Conservation (phyloP, 2,329 filamentous ascomycete genomes). For the Colletotrichum liaoningense region DNA sequence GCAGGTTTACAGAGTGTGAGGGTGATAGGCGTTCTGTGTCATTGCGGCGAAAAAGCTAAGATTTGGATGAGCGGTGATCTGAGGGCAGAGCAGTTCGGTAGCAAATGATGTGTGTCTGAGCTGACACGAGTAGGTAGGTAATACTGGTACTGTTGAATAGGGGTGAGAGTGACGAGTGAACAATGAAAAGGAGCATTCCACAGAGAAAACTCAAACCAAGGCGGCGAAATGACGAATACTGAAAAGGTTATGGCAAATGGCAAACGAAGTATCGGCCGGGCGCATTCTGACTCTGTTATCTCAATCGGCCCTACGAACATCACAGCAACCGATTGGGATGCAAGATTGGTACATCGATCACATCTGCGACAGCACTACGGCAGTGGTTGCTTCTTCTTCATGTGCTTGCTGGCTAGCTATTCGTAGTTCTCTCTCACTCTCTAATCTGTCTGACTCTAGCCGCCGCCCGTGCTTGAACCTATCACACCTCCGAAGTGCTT, state of each 20-base stretch:
- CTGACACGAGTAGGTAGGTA: too few relatives aligned
- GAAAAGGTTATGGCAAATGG: not conserved
- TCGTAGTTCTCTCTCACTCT: not conserved
- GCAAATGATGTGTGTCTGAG: not conserved
- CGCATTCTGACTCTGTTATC: constrained; percentile 16
- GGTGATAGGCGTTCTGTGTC: not conserved
- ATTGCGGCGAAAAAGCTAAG: not conserved
- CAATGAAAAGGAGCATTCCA: not conserved
- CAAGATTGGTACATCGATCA: constrained; percentile 21
- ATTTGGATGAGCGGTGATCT: not conserved
- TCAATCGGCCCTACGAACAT: constrained; percentile 29
- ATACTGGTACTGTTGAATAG: too few relatives aligned
- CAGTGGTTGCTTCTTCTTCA: not conserved
- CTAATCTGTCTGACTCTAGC: not conserved
- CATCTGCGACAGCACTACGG: constrained; percentile 7
- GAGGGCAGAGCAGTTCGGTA: not conserved
- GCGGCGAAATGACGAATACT: constrained; percentile 5
- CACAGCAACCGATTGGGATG: constrained; percentile 23
- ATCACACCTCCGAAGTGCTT: not conserved
- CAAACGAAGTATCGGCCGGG: not conserved
- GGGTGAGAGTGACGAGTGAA: not conserved
- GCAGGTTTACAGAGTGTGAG: not conserved
- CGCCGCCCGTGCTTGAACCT: not conserved
- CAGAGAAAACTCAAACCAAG: not conserved
- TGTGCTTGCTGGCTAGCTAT: not conserved